phyloP scores from a whole-genome alignment of 768 basidiomycete species.

The Podaxis pistillaris region DNA sequence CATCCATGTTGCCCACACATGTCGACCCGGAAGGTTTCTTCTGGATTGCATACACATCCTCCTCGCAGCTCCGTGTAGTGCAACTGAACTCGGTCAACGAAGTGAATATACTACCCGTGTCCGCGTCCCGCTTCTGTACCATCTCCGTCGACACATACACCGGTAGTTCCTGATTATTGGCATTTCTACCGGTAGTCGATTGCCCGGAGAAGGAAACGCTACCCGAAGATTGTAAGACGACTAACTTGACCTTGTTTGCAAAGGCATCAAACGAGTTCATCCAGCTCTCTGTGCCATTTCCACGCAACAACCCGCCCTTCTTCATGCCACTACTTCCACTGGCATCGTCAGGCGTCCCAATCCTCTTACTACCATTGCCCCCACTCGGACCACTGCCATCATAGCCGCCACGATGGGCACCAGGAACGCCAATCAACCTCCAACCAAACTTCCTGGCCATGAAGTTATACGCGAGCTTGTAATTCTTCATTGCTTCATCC shows the following conservation, averaged over 20 bases:
- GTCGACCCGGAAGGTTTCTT: background rate
- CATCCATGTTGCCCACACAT: background rate
- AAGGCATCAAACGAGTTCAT: slow-evolving; percentile 21
- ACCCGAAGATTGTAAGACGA: background rate
- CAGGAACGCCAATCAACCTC: background rate
- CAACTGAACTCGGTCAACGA: slow-evolving; percentile 21
- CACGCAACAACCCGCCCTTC: background rate
- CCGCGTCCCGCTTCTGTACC: slow-evolving; percentile 28
- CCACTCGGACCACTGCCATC: background rate
- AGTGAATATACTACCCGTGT: slow-evolving; percentile 14
- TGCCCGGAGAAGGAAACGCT: background rate
- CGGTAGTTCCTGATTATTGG: slow-evolving; percentile 13
- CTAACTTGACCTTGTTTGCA: slow-evolving; percentile 49
- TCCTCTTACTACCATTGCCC: background rate
- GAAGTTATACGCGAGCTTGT: slow-evolving; percentile 26
- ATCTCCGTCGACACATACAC: slow-evolving; percentile 26
- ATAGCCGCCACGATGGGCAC: background rate
- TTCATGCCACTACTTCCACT: background rate
- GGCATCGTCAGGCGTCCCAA: background rate
- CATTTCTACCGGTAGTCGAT: background rate
- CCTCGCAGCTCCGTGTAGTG: background rate
- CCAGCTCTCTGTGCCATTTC: slow-evolving; percentile 7
- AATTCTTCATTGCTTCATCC: slow-evolving; percentile 48
- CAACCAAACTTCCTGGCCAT: slow-evolving; percentile 23
- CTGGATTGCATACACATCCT: background rate